Percentiles rank a stretch among this genome's conserved stretches.
These are phyloP conservation scores for Kazachstania africana DNA, from an alignment of 805 yeast genomes.

Conservation along the genomic window DNA sequence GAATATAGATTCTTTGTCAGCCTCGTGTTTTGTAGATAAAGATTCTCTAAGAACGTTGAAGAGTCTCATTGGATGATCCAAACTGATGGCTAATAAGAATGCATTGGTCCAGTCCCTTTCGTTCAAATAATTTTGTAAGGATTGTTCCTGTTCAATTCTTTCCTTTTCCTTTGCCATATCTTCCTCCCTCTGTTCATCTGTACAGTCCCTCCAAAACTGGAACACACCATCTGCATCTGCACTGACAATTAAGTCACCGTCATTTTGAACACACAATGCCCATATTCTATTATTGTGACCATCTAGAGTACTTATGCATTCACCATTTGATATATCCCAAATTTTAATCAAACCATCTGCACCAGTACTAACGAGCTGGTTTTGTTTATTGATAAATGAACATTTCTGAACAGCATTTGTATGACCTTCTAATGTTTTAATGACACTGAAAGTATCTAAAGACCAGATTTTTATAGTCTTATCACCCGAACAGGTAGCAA, in stretches of 20 bases:
- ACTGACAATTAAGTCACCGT: slow-evolving; percentile 59
- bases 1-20: slow-evolving; percentile 21
- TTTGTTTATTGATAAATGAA: slow-evolving; percentile 51
- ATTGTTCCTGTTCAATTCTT: slow-evolving; percentile 80
- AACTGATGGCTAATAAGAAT: slow-evolving; percentile 67
- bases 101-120: slow-evolving; percentile 81
- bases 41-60: slow-evolving; percentile 64
- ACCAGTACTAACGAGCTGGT: slow-evolving; percentile 62
- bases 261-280: slow-evolving; percentile 62
- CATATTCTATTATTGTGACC: slow-evolving; percentile 92
- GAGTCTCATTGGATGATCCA: slow-evolving; percentile 84
- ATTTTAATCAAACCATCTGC: slow-evolving; percentile 91
- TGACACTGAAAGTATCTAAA: slow-evolving; percentile 60
- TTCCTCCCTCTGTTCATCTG: slow-evolving; percentile 53
- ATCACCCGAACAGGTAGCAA: slow-evolving; percentile 87
- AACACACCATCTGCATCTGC: slow-evolving; percentile 96
- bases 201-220: slow-evolving; percentile 80
- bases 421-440: slow-evolving; percentile 86
- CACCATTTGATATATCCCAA: slow-evolving; percentile 75
- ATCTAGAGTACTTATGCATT: slow-evolving; percentile 73
- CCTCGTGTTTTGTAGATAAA: slow-evolving; percentile 33
- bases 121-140: slow-evolving; percentile 60
- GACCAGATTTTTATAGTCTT: slow-evolving; percentile 87
- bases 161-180: slow-evolving; percentile 39
- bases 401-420: slow-evolving; percentile 84